Evolutionary conservation across 495 filamentous ascomycete genomes (phyloP), one percentile per base, ranked within the genome.

Genomic region (Aspergillus cristatus): DNA sequence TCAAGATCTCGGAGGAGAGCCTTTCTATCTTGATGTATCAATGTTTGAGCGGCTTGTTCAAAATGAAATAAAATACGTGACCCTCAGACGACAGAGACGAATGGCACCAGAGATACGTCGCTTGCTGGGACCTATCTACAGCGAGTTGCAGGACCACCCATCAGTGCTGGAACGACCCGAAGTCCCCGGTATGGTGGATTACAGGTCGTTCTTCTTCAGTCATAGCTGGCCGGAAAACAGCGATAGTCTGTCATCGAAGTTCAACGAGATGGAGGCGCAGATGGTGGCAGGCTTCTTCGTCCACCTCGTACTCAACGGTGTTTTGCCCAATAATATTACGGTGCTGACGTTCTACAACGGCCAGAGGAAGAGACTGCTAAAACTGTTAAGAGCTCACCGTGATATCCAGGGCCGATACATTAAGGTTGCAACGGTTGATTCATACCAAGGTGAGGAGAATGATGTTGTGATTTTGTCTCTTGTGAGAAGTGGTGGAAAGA

Each of bases 361-460:
- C 11, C 90, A 98, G 47, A 70, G 78, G 28, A 83, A 84, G 47
- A 53, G 64, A 3, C 61, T 95, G 7, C 43, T 79, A 0, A 67
- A 55, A 22, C 49, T 61, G 2, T 53, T 89, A 32, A 72, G 58
- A 30, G 57, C 43, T 14, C 67, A 78, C 32, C 42, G 54, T 1
- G 68, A 72, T 33, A 61, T 86, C 1, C 51, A 57, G 40, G 62
- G 58, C 6, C 36, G 46, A 0, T 53, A 57, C 24, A 71, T 82
- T 48, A 87, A 84, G 16, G 78, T 96, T 1, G 71, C 68, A 28
- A 96, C 91, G 0, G 85, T 97, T 0, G 91, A 97, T 50, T 88
- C 84, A 0, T 96, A 90, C 54, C 91, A 97, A 52, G 90, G 90
- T 18, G 87, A 96, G 53, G 88, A 97, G 48, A 96, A 96, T 47